Conservation (phyloP, 139 green algal genomes). For the Diplosphaera chodatii region DNA sequence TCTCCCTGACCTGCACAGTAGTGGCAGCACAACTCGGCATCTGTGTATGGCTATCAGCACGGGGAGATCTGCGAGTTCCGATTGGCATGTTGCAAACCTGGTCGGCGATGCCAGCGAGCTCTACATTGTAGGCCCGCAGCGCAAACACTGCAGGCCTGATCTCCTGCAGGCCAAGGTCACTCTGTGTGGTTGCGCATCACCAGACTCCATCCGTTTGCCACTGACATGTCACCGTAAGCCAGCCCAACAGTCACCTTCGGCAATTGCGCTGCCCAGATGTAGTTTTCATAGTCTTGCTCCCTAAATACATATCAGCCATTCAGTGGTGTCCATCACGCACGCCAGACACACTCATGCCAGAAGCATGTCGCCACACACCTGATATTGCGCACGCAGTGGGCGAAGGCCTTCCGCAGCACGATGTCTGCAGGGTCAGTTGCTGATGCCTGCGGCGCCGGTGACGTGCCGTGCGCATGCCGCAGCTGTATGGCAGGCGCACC, state of each 20-base stretch:
- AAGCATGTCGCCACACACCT: neutral
- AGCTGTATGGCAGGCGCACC: too few species aligned
- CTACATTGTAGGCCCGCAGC: slow-evolving; percentile 72
- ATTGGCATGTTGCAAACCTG: too few species aligned
- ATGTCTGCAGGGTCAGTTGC: neutral
- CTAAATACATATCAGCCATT: too few species aligned
- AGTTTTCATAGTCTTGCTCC: slow-evolving; percentile 62
- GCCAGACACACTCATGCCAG: too few species aligned
- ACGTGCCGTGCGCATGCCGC: neutral
- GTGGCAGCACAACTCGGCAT: too few species aligned
- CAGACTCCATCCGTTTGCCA: too few species aligned
- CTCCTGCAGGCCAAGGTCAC: slow-evolving; percentile 34
- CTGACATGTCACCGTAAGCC: too few species aligned
- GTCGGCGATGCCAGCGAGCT: slow-evolving; percentile 52
- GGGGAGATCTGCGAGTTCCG: too few species aligned
- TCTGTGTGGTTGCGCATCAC: too few species aligned
- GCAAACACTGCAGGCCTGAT: slow-evolving; percentile 50
- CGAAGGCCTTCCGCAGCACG: neutral
- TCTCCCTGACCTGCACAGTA: slow-evolving; percentile 37
- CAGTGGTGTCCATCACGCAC: too few species aligned
- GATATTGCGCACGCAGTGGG: neutral
- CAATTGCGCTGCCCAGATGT: slow-evolving; percentile 56
- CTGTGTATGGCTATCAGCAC: too few species aligned
- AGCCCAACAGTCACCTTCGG: too few species aligned
- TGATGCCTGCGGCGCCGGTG: neutral